Evolutionary conservation across 2,329 filamentous ascomycete genomes (phyloP).

Genomic region (Xylariaceae sp.): DNA sequence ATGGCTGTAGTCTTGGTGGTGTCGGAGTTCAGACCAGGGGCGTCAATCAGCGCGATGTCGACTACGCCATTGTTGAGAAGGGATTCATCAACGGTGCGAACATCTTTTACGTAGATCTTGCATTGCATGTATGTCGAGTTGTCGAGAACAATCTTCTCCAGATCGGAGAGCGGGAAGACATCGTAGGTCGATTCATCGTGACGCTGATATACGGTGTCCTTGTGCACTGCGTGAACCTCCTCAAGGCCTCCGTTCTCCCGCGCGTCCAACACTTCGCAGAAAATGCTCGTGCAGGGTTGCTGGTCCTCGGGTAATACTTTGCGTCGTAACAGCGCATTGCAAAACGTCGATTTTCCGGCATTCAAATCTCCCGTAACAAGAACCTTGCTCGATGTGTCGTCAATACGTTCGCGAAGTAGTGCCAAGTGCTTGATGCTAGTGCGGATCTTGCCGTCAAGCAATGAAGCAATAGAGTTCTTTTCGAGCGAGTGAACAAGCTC

Average conservation of each 20-base stretch:
- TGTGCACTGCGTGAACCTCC: conserved; percentile 93
- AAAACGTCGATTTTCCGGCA: conserved; percentile 97
- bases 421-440: conserved; percentile 89
- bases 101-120: conserved; percentile 94
- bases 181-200: conserved; percentile 94
- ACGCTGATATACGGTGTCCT: conserved; percentile 71
- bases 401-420: conserved; percentile 83
- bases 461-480: conserved; percentile 80
- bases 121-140: conserved; percentile 87
- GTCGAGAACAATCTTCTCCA: conserved; percentile 87
- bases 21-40: conserved; percentile 90
- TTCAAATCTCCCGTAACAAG: conserved; percentile 94
- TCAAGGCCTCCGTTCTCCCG: conserved; percentile 86
- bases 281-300: conserved; percentile 96
- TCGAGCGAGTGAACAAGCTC: conserved; percentile 93
- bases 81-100: conserved; percentile 83
- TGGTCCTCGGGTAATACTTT: conserved; percentile 96
- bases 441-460: conserved; percentile 89
- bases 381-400: conserved; percentile 96
- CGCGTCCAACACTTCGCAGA: conserved; percentile 92
- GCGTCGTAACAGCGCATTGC: conserved; percentile 87
- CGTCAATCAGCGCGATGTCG: conserved; percentile 95
- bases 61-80: conserved; percentile 96
- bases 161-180: conserved; percentile 68
- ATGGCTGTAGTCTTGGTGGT: conserved; percentile 96